Percentiles rank a stretch among this genome's conserved stretches.
These are phyloP conservation scores for Carallia pectinifolia DNA, from an alignment of 345 rosid genomes.

Conservation along the genomic window DNA sequence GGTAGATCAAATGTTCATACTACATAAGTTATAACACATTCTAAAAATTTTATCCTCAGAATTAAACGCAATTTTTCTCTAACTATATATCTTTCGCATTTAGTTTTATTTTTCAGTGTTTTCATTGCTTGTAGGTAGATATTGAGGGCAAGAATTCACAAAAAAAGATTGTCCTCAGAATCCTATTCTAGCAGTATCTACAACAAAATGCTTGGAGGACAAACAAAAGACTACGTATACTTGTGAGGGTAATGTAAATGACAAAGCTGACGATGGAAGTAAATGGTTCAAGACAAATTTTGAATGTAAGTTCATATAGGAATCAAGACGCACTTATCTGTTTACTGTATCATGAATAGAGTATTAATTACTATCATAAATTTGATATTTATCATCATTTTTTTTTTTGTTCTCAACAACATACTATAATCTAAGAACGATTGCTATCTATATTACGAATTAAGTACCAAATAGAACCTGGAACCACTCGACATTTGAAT, in stretches of 20 bases:
- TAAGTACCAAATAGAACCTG: too few species aligned
- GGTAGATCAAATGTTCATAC: slow-evolving; percentile 34
- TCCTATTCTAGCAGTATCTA: slow-evolving; percentile 26
- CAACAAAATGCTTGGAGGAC: slow-evolving; percentile 44
- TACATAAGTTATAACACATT: too few species aligned
- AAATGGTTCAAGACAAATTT: slow-evolving; percentile 91
- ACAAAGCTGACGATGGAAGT: slow-evolving; percentile 39
- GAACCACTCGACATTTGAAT: too few species aligned
- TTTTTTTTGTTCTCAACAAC: neutral
- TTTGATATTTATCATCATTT: neutral
- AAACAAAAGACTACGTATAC: slow-evolving; percentile 20
- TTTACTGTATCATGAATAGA: neutral
- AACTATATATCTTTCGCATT: too few species aligned
- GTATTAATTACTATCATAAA: too few species aligned
- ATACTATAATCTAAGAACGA: too few species aligned
- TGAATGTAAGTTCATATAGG: slow-evolving; percentile 52
- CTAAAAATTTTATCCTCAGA: too few species aligned
- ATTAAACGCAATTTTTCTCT: too few species aligned
- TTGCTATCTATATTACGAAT: too few species aligned
- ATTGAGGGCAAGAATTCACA: slow-evolving; percentile 59
- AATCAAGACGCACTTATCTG: too few species aligned
- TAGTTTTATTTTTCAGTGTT: neutral
- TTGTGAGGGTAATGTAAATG: slow-evolving; percentile 30
- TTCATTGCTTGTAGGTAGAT: slow-evolving; percentile 35
- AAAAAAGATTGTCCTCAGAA: slow-evolving; percentile 64